phyloP scores from a whole-genome alignment of 2,329 filamentous ascomycete genomes.

The Lachnum nothofagi region DNA sequence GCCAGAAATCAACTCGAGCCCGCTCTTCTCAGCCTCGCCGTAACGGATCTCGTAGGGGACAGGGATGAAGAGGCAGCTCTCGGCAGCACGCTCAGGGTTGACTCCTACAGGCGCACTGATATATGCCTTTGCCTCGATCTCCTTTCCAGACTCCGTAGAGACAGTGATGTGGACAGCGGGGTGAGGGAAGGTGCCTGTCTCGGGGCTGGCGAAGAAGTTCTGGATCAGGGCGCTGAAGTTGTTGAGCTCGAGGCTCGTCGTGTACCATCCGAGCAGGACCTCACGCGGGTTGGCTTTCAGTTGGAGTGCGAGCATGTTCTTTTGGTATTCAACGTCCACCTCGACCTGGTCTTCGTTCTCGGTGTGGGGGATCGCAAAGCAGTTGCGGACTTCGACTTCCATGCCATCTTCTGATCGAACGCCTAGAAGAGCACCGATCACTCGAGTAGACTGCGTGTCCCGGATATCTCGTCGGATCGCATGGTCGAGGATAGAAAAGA shows the following conservation, averaged over 20 bases:
- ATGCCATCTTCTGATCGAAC: constrained; percentile 92
- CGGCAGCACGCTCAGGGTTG: constrained; percentile 87
- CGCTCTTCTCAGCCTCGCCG: constrained; percentile 70
- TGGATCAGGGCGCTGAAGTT: constrained; percentile 97
- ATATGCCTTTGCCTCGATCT: constrained; percentile 84
- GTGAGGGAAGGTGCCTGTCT: constrained; percentile 94
- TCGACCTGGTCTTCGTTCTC: constrained; percentile 98
- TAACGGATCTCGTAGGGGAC: constrained; percentile 93
- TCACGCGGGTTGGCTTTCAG: constrained; percentile 92
- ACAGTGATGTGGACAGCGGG: constrained; percentile 97
- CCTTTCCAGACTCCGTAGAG: constrained; percentile 79
- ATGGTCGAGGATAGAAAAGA: constrained; percentile 84
- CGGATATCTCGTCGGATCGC: constrained; percentile 65
- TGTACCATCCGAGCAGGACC: constrained; percentile 95
- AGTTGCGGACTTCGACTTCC: constrained; percentile 91
- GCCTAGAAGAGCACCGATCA: constrained; percentile 93
- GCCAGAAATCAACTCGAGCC: constrained; percentile 75
- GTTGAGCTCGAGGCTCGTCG: constrained; percentile 93
- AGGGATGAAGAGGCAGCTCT: constrained; percentile 95
- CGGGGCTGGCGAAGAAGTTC: constrained; percentile 97
- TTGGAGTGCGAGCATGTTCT: constrained; percentile 95
- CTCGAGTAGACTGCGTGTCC: constrained; percentile 80
- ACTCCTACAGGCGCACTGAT: constrained; percentile 94
- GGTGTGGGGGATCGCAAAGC: constrained; percentile 96
- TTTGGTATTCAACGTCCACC: constrained; percentile 99